A percentile compares a stretch with the other conserved stretches of the same genome.
Conservation (phyloP, 257 asterid genomes). For the Vinca minor region DNA sequence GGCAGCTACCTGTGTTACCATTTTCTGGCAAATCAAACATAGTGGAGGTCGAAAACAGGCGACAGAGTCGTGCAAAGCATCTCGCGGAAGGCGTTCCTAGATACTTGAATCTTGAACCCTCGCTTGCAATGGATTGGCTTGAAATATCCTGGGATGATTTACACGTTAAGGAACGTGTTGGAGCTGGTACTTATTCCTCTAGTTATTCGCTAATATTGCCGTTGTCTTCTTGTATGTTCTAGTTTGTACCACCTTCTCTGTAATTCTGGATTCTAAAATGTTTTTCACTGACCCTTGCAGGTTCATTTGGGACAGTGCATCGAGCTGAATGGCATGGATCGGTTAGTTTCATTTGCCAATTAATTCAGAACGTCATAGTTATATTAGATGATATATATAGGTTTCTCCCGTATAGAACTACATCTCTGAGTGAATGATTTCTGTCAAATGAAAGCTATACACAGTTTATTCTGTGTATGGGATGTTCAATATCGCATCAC, state of each 20-base stretch:
- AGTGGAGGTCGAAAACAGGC: conserved; percentile 32
- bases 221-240: background rate
- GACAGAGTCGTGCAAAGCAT: conserved; percentile 38
- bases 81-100: no score
- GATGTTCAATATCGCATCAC: background rate
- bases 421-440: background rate
- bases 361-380: no score
- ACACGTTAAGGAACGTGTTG: conserved; percentile 85
- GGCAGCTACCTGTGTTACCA: conserved; percentile 36
- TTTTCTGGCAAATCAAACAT: conserved; percentile 30
- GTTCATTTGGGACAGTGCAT: conserved; percentile 97
- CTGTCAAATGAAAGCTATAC: background rate
- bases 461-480: background rate
- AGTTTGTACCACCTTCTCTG: conserved; percentile 7
- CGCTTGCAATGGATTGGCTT: conserved; percentile 97
- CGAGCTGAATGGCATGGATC: conserved; percentile 99
- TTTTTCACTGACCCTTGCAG: conserved; percentile 27
- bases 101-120: conserved; percentile 73
- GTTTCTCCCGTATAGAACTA: background rate
- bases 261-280: conserved; percentile 13
- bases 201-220: background rate
- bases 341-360: conserved; percentile 39
- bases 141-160: conserved; percentile 96
- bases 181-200: conserved; percentile 60
- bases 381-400: background rate